Percentiles rank a stretch among this genome's conserved stretches.
Evolutionary conservation across 2,329 filamentous ascomycete species (phyloP).

Genomic region (Fusarium poae): DNA sequence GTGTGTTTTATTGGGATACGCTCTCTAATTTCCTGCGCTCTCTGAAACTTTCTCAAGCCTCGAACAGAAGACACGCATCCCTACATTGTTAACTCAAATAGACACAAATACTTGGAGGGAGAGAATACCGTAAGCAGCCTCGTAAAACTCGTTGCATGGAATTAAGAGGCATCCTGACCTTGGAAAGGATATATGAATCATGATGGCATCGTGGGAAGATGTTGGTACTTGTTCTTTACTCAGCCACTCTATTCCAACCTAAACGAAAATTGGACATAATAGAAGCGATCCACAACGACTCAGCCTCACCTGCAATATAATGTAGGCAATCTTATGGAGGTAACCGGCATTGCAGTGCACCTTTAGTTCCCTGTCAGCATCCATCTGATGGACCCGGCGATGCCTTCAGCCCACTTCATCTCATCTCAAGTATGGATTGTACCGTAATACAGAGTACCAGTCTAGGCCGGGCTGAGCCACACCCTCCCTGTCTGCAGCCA

Average conservation of each 20-base stretch:
- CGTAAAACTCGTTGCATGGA: conserved; percentile 23
- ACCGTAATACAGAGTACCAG: background rate
- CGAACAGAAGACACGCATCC: background rate
- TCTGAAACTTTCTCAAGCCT: conserved; percentile 16
- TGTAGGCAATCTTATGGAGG: conserved; percentile 9
- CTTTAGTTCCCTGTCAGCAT: conserved; percentile 18
- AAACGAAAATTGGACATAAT: conserved; percentile 21
- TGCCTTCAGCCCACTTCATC: conserved; percentile 18
- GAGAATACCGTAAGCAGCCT: conserved; percentile 4
- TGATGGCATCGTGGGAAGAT: background rate
- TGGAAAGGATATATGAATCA: conserved; percentile 18
- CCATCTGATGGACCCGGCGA: conserved; percentile 29
- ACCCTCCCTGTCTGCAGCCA: conserved; percentile 17
- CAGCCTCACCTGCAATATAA: conserved; percentile 26
- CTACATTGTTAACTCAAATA: background rate
- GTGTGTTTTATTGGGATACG: background rate
- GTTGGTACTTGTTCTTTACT: background rate
- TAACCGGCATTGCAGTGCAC: conserved; percentile 12
- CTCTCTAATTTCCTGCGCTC: background rate
- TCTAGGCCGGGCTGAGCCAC: conserved; percentile 17
- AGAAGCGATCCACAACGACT: conserved; percentile 23
- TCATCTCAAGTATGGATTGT: conserved; percentile 3
- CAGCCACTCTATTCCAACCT: conserved; percentile 25
- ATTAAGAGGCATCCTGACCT: conserved; percentile 24
- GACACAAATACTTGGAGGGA: background rate